These are phyloP conservation scores for Taphrina wiesneri DNA, from an alignment of 1,139 yeast species.

Conservation along the genomic window DNA sequence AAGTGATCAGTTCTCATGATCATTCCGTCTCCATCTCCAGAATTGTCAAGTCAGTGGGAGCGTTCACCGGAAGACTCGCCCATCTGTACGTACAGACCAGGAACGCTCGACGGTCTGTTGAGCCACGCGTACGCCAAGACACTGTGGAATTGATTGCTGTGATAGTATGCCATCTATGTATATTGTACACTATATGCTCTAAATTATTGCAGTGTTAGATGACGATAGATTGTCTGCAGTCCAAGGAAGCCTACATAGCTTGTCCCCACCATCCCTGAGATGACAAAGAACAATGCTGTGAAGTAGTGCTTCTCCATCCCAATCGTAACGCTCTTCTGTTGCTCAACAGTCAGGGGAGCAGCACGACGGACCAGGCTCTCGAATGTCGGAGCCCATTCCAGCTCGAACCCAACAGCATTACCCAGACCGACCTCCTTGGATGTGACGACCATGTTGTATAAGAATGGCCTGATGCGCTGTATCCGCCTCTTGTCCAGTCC, in stretches of 20 bases:
- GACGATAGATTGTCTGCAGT: neutral
- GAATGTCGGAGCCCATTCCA: conserved; percentile 22
- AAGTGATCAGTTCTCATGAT: too few species aligned
- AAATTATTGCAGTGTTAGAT: neutral
- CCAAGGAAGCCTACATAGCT: conserved; percentile 1
- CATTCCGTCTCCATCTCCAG: too few species aligned
- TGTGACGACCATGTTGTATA: conserved; percentile 7
- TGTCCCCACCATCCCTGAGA: conserved; percentile 1
- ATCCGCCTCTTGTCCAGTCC: conserved; percentile 26
- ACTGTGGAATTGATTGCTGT: too few species aligned
- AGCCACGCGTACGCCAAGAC: too few species aligned
- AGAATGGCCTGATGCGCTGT: conserved; percentile 21
- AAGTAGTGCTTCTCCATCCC: conserved; percentile 33
- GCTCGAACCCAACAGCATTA: conserved; percentile 10
- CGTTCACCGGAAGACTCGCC: too few species aligned
- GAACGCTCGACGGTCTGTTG: too few species aligned
- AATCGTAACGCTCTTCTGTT: neutral
- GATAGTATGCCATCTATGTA: too few species aligned
- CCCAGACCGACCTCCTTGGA: conserved; percentile 30
- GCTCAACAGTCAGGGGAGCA: neutral
- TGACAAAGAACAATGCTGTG: conserved; percentile 15
- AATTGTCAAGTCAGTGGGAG: too few species aligned
- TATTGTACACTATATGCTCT: neutral
- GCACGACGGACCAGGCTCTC: conserved; percentile 6
- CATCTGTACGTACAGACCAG: too few species aligned